A percentile compares a stretch with the other conserved stretches of the same genome.
Conservation (phyloP, 805 yeast genomes). For the Kuraishia hungarica region DNA sequence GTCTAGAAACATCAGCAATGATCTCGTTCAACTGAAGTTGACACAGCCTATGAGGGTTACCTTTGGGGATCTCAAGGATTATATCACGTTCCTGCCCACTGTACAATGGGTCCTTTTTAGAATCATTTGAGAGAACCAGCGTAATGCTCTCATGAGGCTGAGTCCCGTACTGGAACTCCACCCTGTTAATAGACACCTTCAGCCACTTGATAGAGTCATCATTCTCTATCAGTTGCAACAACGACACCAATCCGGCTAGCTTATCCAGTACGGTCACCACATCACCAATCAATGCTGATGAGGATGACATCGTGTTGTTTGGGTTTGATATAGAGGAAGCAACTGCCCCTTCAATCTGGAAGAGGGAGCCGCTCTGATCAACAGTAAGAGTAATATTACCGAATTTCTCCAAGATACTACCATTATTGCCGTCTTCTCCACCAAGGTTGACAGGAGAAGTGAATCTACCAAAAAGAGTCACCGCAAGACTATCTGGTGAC, state of each 20-base stretch:
- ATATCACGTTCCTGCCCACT: conserved; percentile 9
- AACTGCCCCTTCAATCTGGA: conserved; percentile 15
- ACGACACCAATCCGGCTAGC: conserved; percentile 17
- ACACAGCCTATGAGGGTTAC: conserved; percentile 21
- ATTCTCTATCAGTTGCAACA: conserved; percentile 19
- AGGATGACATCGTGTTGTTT: neutral
- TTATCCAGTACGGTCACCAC: conserved; percentile 18
- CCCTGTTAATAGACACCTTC: conserved; percentile 17
- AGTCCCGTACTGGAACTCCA: conserved; percentile 23
- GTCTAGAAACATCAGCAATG: neutral
- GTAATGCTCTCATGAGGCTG: conserved; percentile 16
- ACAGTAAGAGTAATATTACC: conserved; percentile 4
- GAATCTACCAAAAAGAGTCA: conserved; percentile 25
- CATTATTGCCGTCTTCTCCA: conserved; percentile 6
- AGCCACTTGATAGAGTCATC: conserved; percentile 18
- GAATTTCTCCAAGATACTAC: neutral
- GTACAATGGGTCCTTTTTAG: conserved; percentile 1
- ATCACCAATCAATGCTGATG: conserved; percentile 5
- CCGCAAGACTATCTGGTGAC: conserved; percentile 16
- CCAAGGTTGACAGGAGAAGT: conserved; percentile 15
- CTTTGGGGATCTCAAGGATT: conserved; percentile 1
- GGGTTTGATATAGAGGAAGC: conserved; percentile 2
- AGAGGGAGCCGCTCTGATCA: conserved; percentile 12
- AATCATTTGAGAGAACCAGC: conserved; percentile 12
- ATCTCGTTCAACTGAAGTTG: conserved; percentile 15